These are phyloP conservation scores for Metschnikowia baotianmanensis DNA, from an alignment of 805 yeast species.

Conservation along the genomic window DNA sequence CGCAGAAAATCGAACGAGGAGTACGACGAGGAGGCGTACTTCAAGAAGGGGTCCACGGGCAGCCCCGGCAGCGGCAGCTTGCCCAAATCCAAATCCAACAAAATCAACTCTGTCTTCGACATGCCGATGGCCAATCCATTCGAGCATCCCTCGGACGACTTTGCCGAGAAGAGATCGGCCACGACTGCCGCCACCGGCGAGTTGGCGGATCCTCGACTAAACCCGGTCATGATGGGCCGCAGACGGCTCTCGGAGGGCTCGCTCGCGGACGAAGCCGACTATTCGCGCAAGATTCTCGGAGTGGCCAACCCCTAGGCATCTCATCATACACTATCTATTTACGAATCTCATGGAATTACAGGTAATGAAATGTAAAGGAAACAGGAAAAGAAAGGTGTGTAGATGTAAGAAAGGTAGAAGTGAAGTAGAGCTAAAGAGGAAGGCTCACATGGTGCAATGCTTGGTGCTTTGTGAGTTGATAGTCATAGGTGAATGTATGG, in stretches of 20 bases:
- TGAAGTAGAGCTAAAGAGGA: too few species aligned
- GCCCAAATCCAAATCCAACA: conserved; percentile 20
- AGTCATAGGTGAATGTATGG: too few species aligned
- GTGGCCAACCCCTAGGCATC: conserved; percentile 90
- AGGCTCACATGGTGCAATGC: too few species aligned
- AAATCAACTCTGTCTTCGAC: conserved; percentile 34
- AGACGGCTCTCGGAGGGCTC: conserved; percentile 84
- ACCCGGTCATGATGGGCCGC: conserved; percentile 77
- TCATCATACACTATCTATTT: conserved; percentile 3
- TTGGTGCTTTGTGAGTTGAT: too few species aligned
- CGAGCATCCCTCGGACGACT: conserved; percentile 54
- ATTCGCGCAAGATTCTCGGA: conserved; percentile 72
- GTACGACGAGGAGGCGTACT: conserved; percentile 42
- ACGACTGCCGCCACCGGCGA: conserved; percentile 18
- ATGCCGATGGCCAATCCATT: conserved; percentile 58
- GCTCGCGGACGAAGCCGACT: conserved; percentile 81
- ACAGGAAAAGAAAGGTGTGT: too few species aligned
- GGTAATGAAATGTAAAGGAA: neutral
- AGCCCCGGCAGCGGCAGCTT: conserved; percentile 39
- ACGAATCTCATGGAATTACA: conserved; percentile 7
- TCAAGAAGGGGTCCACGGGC: conserved; percentile 29
- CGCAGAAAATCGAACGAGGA: conserved; percentile 50
- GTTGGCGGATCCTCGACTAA: conserved; percentile 57
- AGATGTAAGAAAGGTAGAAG: too few species aligned
- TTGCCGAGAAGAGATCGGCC: conserved; percentile 22